phyloP scores from a whole-genome alignment of 1,139 yeast genomes.

The Geotrichum cucujoidarum region DNA sequence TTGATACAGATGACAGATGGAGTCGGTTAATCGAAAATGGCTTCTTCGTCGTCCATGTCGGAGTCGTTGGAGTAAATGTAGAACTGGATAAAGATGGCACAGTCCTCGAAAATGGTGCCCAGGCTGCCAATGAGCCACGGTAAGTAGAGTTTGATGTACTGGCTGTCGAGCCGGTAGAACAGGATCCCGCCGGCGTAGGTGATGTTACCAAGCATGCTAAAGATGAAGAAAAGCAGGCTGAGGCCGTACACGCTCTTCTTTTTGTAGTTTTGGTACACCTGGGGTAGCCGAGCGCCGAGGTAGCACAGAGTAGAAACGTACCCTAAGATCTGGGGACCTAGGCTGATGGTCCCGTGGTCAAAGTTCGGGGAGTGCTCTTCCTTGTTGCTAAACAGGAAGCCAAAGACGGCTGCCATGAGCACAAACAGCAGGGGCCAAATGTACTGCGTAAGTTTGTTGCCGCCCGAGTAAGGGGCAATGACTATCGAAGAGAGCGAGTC shows the following conservation, averaged over 20 bases:
- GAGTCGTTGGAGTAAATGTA: conserved; percentile 46
- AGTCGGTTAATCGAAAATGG: conserved; percentile 12
- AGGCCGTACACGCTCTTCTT: conserved; percentile 71
- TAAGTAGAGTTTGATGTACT: conserved; percentile 56
- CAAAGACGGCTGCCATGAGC: conserved; percentile 60
- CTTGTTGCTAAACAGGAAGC: conserved; percentile 48
- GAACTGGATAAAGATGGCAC: conserved; percentile 59
- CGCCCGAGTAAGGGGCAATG: conserved; percentile 21
- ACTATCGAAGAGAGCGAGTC: conserved; percentile 29
- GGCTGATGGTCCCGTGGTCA: conserved; percentile 33
- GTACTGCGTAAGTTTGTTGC: conserved; percentile 41
- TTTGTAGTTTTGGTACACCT: conserved; percentile 63
- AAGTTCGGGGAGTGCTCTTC: conserved; percentile 23
- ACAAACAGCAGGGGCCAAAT: conserved; percentile 61
- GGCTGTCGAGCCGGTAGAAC: conserved; percentile 55
- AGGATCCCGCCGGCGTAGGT: conserved; percentile 74
- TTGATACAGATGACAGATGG: too few species aligned
- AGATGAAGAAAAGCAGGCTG: conserved; percentile 66
- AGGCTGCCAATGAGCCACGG: conserved; percentile 73
- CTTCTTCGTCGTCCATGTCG: conserved; percentile 4
- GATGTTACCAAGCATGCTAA: conserved; percentile 69
- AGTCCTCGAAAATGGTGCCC: conserved; percentile 68
- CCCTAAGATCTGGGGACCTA: conserved; percentile 68
- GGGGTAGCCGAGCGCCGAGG: conserved; percentile 75
- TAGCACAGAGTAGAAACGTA: conserved; percentile 65